Evolutionary conservation across 768 basidiomycete species (phyloP), one percentile per base, ranked within the genome.

Genomic region (Sutorius australiensis): DNA sequence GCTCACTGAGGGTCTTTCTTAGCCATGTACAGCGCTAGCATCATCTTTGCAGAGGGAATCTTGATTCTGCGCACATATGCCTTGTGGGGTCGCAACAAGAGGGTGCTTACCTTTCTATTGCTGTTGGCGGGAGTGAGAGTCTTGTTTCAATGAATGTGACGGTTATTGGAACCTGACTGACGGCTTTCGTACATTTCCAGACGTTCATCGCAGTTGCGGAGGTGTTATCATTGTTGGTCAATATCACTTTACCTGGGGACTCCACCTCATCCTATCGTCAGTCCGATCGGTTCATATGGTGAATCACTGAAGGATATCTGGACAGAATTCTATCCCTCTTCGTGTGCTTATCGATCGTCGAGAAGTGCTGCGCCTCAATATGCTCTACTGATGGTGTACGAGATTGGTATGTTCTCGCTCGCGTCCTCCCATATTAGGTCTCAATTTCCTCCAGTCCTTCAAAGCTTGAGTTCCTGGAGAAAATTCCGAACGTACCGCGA

Each of bases 61-160:
- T 55, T 66, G 43, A 67, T 67, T 21, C 44, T 67, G 1, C 66
- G 64, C 31, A 67, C 65, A 17, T 67, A 62, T 17, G 63, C 64
- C 27, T 40, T 66, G 46, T 66, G 64, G 60, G 54, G 53, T 48
- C 60, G 57, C 27, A 65, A 40, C 31, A 53, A 28, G 46, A 60
- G 31, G 12, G 44, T 62, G 2, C 55, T 66, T 1, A 3, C 44
- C 12, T 40, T 64, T 21, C 54, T 67, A 19, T 30, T 67, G 17
- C 17, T 50, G 37, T 37, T 65, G 43, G 63, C 56, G 3, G 66
- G 3, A 31, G 63, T 58, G 7, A 53, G 61, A 49, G 61, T 51
- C 39, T 13, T 34, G 28, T 44, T 36, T 38, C 3, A 8, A 40
- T 33, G 2, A 11, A 24, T 32, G 8, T 28, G 7, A 12, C 0